Evolutionary conservation across 2,329 filamentous ascomycete genomes (phyloP).

Genomic region (Lasiodiplodia sp.): DNA sequence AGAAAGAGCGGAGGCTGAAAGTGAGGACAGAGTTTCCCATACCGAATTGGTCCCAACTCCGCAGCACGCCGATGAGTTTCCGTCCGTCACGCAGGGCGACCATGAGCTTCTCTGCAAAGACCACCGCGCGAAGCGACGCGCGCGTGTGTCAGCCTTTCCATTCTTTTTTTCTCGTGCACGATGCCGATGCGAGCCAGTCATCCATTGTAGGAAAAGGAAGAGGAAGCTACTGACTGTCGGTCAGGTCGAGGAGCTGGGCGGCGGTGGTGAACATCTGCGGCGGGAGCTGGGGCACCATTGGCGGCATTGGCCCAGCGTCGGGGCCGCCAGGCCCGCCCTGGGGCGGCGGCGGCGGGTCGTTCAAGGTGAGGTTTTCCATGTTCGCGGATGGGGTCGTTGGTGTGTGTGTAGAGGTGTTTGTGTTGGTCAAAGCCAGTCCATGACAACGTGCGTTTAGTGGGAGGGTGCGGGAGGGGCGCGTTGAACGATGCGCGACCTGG

Average conservation of each 20-base stretch:
- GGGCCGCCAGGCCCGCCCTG: conserved; percentile 12
- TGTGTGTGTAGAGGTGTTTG: background rate
- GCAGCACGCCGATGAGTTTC: conserved; percentile 89
- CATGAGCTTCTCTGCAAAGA: conserved; percentile 85
- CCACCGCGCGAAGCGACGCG: conserved; percentile 24
- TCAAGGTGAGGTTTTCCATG: conserved; percentile 32
- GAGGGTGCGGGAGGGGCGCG: conserved; percentile 10
- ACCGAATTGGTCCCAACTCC: conserved; percentile 99
- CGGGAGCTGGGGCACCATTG: conserved; percentile 69
- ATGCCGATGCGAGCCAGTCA: background rate
- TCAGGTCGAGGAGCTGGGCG: conserved; percentile 92
- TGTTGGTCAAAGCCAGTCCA: conserved; percentile 28
- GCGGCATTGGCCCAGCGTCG: conserved; percentile 37
- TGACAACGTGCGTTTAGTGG: conserved; percentile 20
- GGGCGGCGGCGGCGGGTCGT: conserved; percentile 27
- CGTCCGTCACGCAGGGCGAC: conserved; percentile 90
- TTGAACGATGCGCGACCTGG: conserved; percentile 22
- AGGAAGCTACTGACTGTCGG: conserved; percentile 77
- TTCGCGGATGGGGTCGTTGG: background rate
- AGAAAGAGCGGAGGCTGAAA: background rate
- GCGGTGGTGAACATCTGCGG: conserved; percentile 99
- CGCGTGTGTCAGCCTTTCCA: background rate
- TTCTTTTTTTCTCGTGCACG: background rate
- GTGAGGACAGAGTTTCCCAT: conserved; percentile 38
- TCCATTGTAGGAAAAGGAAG: background rate